Base-by-base conservation (phyloP, 139 green algal species). In the Haematococcus lacustris region DNA sequence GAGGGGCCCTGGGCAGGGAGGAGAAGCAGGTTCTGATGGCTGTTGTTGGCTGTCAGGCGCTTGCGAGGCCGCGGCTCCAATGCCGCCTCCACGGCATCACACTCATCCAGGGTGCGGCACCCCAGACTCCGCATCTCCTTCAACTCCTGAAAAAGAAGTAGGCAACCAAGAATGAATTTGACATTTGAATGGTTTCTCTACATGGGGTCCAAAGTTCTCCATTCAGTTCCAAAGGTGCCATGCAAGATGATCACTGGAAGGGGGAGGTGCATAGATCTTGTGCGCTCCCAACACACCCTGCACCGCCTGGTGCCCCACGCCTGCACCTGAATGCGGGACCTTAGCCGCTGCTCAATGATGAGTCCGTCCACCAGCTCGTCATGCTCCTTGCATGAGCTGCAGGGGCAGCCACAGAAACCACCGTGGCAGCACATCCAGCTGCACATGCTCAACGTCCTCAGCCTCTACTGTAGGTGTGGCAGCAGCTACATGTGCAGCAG, bases 301-400 rank as follows among this genome's bases (percentile, higher is more conserved):
- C n/a, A n/a, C n/a, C n/a, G n/a, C n/a, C n/a, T n/a, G n/a, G n/a
- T n/a, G n/a, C n/a, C n/a, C n/a, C n/a, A n/a, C n/a, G n/a, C n/a
- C n/a, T 43, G 9, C 50, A 66, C 50, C 68, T 83, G 77, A 34
- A 98, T 93, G 51, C 93, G 88, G 3, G 81, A 66, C 17, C 94
- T 77, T 59, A 98, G 76, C n/a, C 87, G 78, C 26, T 81, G 67
- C 87, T 98, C 94, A 3, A 89, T 71, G 33, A 96, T 71, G 72
- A 91, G 51, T 1, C 93, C 93, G 51, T 96, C 88, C 43, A 92
- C 80, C 47, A 97, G 64, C 51, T 84, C 82, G 61, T 98, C 90
- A 66, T 93, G 90, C 81, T 80, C 1, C 79, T 71, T 38, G 66
- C 68, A 71, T 70, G 51, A 73, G 34, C 78, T 81, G 76, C 40